phyloP scores from a whole-genome alignment of 2,329 filamentous ascomycete species.

The Neofusicoccum parvum region DNA sequence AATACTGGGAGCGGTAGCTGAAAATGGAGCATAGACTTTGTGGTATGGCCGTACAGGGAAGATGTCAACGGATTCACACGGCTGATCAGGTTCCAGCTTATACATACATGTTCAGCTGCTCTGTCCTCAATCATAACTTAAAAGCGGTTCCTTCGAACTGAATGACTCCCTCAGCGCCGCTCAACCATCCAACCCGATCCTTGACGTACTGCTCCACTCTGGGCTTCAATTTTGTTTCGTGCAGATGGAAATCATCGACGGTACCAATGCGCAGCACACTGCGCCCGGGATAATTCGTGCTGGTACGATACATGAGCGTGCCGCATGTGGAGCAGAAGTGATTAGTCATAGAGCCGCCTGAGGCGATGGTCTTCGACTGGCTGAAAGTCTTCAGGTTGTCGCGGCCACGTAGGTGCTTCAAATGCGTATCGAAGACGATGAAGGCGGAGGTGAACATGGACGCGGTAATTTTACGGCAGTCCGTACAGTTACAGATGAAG shows the following conservation, averaged over 20 bases:
- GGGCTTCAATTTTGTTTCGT: constrained; percentile 60
- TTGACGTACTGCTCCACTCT: constrained; percentile 56
- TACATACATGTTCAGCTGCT: too few species aligned
- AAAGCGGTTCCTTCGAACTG: neutral
- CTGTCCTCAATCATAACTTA: too few species aligned
- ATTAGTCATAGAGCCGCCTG: constrained; percentile 60
- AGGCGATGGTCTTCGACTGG: constrained; percentile 44
- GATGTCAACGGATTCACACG: too few species aligned
- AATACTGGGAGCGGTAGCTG: too few species aligned
- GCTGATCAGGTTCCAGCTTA: too few species aligned
- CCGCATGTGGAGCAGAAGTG: constrained; percentile 64
- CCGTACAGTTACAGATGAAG: constrained; percentile 63
- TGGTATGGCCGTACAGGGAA: too few species aligned
- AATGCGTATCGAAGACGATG: constrained; percentile 47
- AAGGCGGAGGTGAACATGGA: constrained; percentile 65
- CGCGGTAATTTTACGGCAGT: constrained; percentile 64
- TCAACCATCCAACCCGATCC: constrained; percentile 55
- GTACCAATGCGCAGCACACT: constrained; percentile 61
- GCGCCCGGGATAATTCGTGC: constrained; percentile 46
- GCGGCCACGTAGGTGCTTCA: constrained; percentile 54
- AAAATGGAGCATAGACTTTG: too few species aligned
- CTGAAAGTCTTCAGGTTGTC: constrained; percentile 52
- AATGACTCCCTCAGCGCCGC: constrained; percentile 36
- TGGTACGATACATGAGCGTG: constrained; percentile 60
- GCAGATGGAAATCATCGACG: constrained; percentile 62